Percentiles rank a stretch among this genome's conserved stretches.
Evolutionary conservation across 768 basidiomycete species (phyloP).

Genomic region (Agaricus blazei): DNA sequence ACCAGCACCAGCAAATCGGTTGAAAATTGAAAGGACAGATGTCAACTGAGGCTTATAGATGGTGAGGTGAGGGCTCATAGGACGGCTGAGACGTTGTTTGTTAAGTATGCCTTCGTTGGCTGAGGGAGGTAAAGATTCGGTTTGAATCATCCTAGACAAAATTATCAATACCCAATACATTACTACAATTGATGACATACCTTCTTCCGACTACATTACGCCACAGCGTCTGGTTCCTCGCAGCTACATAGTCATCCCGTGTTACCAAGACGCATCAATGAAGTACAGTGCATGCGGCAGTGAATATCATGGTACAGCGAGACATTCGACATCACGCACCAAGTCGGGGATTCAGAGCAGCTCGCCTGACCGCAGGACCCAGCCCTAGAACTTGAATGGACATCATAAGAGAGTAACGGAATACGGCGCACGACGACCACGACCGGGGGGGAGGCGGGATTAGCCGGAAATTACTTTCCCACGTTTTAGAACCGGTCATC

Average conservation of each 20-base stretch:
- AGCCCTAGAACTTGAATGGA: slow-evolving; percentile 54
- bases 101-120: slow-evolving; percentile 67
- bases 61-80: slow-evolving; percentile 90
- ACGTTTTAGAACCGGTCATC: too few species aligned
- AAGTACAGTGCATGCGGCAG: not conserved
- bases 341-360: slow-evolving; percentile 34
- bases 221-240: slow-evolving; percentile 35
- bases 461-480: too few species aligned
- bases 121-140: slow-evolving; percentile 58
- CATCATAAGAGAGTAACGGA: slow-evolving; percentile 23
- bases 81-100: slow-evolving; percentile 82
- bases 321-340: slow-evolving; percentile 21
- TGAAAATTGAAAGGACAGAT: slow-evolving; percentile 80
- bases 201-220: slow-evolving; percentile 37
- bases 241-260: slow-evolving; percentile 13
- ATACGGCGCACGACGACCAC: too few species aligned
- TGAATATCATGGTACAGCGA: slow-evolving; percentile 18
- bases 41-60: slow-evolving; percentile 97
- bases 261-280: slow-evolving; percentile 13
- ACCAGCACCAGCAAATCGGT: slow-evolving; percentile 80
- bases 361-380: slow-evolving; percentile 48
- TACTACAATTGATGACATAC: slow-evolving; percentile 20
- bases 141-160: slow-evolving; percentile 49
- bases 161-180: not conserved
- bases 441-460: too few species aligned